Evolutionary conservation across 2,329 filamentous ascomycete genomes (phyloP).

Genomic region (Dactylellina cionopaga): DNA sequence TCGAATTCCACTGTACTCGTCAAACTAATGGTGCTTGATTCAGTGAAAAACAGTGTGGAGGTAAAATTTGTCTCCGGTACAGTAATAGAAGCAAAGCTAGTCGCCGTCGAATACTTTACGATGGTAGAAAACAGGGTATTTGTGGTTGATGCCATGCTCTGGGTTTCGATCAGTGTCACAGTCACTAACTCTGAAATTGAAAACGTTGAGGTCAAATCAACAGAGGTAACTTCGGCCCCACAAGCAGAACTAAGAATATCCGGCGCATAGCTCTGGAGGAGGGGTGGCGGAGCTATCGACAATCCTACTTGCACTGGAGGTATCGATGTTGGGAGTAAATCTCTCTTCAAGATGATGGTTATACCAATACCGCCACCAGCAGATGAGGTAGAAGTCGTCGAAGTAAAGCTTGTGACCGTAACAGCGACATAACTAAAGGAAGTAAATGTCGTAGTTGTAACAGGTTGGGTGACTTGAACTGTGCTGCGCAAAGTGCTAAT

Average conservation of each 20-base stretch:
- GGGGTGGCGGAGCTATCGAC: neutral
- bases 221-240: neutral
- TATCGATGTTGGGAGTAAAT: neutral
- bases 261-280: neutral
- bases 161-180: neutral
- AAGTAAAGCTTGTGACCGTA: neutral
- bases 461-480: constrained; percentile 3
- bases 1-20: neutral
- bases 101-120: neutral
- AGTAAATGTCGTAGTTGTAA: constrained; percentile 2
- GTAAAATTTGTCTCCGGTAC: constrained; percentile 2
- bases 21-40: constrained; percentile 2
- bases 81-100: neutral
- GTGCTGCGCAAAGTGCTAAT: neutral
- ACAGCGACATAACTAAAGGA: constrained; percentile 3
- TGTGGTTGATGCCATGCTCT: neutral
- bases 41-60: neutral
- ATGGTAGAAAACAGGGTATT: neutral
- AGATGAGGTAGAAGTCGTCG: neutral
- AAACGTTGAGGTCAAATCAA: neutral
- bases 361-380: neutral
- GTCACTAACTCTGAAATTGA: neutral
- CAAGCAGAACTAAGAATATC: neutral
- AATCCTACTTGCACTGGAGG: neutral
- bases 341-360: neutral